A percentile compares a stretch with the other conserved stretches of the same genome.
These are phyloP conservation scores for Pseudogymnoascus sp. DNA, from an alignment of 2,329 filamentous ascomycete genomes.

Conservation along the genomic window DNA sequence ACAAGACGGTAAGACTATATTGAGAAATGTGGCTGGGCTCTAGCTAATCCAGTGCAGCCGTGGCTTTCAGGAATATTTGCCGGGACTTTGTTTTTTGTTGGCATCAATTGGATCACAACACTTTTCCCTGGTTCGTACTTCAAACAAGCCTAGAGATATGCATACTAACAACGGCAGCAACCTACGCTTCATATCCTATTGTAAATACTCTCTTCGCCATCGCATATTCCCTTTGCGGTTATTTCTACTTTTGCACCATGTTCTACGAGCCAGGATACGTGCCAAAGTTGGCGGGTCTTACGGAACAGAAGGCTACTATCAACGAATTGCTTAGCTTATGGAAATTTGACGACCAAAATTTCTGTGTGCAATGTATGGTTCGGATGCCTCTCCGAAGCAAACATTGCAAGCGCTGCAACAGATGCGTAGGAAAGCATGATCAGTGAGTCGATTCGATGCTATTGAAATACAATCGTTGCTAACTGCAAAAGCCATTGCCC, in stretches of 20 bases:
- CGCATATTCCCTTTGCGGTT: constrained; percentile 59
- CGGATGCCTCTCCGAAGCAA: constrained; percentile 88
- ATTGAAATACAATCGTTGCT: constrained; percentile 15
- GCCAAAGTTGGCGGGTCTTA: constrained; percentile 80
- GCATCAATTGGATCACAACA: constrained; percentile 63
- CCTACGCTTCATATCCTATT: constrained; percentile 58
- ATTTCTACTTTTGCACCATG: constrained; percentile 87
- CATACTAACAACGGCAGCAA: constrained; percentile 36
- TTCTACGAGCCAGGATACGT: constrained; percentile 84
- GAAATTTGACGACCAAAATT: constrained; percentile 91
- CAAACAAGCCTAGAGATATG: background rate
- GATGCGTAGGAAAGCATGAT: constrained; percentile 93
- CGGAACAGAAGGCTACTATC: constrained; percentile 82
- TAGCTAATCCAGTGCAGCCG: constrained; percentile 46
- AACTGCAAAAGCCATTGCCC: constrained; percentile 68
- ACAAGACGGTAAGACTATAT: constrained; percentile 62
- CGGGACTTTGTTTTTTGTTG: constrained; percentile 73
- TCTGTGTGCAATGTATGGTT: constrained; percentile 92
- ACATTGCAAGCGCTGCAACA: constrained; percentile 84
- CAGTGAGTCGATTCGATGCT: constrained; percentile 56
- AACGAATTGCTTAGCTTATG: constrained; percentile 75
- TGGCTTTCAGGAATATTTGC: constrained; percentile 93
- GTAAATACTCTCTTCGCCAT: constrained; percentile 68
- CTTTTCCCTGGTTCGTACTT: constrained; percentile 58
- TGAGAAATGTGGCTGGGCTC: background rate